Evolutionary conservation across 768 basidiomycete genomes (phyloP).

Genomic region (Termitomyces titanicus): DNA sequence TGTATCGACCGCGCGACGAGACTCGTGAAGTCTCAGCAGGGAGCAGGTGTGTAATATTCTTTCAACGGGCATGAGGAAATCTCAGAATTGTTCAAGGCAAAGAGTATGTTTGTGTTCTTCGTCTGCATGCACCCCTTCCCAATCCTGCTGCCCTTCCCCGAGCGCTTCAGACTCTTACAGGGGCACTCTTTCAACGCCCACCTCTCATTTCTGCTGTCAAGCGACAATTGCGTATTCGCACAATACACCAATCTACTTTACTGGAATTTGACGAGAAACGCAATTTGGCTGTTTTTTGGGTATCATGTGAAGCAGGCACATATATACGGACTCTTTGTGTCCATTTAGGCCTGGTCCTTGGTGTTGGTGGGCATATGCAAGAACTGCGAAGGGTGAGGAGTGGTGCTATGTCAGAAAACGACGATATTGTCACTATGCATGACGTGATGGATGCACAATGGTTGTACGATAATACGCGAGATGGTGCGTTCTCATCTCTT

Average conservation of each 20-base stretch:
- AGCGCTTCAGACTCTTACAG: conserved; percentile 93
- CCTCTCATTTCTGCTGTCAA: conserved; percentile 99
- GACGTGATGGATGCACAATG: conserved; percentile 99
- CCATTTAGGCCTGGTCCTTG: conserved; percentile 88
- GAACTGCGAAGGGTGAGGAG: conserved; percentile 92
- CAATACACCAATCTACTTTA: conserved; percentile 93
- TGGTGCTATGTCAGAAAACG: conserved; percentile 96
- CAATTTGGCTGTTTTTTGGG: conserved; percentile 97
- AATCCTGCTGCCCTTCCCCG: conserved; percentile 86
- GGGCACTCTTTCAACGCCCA: conserved; percentile 97
- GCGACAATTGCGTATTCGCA: conserved; percentile 94
- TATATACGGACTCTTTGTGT: conserved; percentile 96
- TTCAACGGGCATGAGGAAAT: background rate
- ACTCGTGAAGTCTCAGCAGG: conserved; percentile 97
- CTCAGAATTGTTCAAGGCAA: conserved; percentile 58
- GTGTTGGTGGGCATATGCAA: conserved; percentile 99
- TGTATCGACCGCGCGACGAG: conserved; percentile 99
- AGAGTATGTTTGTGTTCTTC: conserved; percentile 96
- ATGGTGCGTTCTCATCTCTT: conserved; percentile 53
- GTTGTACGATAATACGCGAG: conserved; percentile 95
- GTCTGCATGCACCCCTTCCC: conserved; percentile 80
- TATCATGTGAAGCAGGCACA: conserved; percentile 97
- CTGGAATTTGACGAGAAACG: conserved; percentile 97
- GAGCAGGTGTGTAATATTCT: conserved; percentile 65
- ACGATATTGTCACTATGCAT: conserved; percentile 99